phyloP scores from a whole-genome alignment of 495 filamentous ascomycete genomes.

The Penicillium malachiteum region DNA sequence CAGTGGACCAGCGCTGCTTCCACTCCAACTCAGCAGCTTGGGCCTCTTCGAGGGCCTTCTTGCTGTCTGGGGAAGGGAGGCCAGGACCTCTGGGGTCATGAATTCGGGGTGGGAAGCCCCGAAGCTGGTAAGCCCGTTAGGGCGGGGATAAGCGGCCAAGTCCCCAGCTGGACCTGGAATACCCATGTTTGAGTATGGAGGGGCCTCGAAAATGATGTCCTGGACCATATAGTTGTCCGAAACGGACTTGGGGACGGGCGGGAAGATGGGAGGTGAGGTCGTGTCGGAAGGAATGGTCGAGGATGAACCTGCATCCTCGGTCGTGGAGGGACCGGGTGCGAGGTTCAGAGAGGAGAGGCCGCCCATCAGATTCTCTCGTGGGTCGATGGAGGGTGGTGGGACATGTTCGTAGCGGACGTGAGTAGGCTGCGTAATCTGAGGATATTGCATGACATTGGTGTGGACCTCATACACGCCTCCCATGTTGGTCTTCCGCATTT shows the following conservation, averaged over 20 bases:
- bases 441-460: constrained; percentile 87
- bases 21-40: constrained; percentile 59
- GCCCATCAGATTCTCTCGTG: constrained; percentile 20
- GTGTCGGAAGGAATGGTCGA: too few species aligned
- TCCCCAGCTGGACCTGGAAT: constrained; percentile 66
- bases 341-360: constrained; percentile 40
- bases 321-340: constrained; percentile 21
- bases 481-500: constrained; percentile 53
- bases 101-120: constrained; percentile 48
- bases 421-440: constrained; percentile 85
- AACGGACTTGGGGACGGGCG: constrained; percentile 61
- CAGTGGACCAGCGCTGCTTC: constrained; percentile 70
- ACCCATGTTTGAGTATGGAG: constrained; percentile 56
- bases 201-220: constrained; percentile 66
- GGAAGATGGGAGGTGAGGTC: constrained; percentile 46
- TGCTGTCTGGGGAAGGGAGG: constrained; percentile 71
- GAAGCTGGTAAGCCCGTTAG: constrained; percentile 61
- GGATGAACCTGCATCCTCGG: background rate
- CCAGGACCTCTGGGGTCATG: constrained; percentile 65
- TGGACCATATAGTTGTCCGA: constrained; percentile 73
- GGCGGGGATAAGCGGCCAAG: constrained; percentile 51
- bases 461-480: constrained; percentile 88
- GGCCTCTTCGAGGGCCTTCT: constrained; percentile 62
- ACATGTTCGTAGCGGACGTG: constrained; percentile 77
- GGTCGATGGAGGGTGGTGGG: constrained; percentile 20